Evolutionary conservation across 805 yeast genomes (phyloP).

Genomic region (Candida chilensis): DNA sequence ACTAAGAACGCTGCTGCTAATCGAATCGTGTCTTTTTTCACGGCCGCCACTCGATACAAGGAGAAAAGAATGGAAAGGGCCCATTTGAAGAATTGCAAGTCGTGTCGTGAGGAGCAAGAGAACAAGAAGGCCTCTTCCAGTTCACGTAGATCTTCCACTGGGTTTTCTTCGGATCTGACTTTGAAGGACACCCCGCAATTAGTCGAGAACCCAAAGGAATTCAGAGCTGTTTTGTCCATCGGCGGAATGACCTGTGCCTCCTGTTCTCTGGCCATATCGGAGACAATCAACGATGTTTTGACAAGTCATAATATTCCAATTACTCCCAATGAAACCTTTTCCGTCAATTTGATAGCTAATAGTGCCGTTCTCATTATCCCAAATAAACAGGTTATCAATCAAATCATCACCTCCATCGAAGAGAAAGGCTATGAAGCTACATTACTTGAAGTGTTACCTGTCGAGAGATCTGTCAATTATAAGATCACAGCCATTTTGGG

Average conservation of each 20-base stretch:
- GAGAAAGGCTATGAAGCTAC: constrained; percentile 34
- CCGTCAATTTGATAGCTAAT: constrained; percentile 43
- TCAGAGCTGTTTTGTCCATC: constrained; percentile 44
- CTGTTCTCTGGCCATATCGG: constrained; percentile 19
- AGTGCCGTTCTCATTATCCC: constrained; percentile 45
- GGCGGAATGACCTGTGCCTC: constrained; percentile 35
- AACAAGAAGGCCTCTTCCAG: constrained; percentile 6
- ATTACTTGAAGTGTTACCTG: constrained; percentile 51
- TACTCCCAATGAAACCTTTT: constrained; percentile 16
- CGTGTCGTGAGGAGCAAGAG: constrained; percentile 21
- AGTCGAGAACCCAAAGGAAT: constrained; percentile 12
- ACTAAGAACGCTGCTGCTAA: constrained; percentile 5
- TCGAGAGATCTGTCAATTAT: constrained; percentile 35
- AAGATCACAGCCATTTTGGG: constrained; percentile 55
- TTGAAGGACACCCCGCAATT: constrained; percentile 13
- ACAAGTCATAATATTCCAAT: constrained; percentile 4
- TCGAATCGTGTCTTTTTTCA: constrained; percentile 7
- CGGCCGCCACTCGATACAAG: constrained; percentile 9
- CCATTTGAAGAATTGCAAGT: constrained; percentile 31
- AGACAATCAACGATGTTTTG: constrained; percentile 16
- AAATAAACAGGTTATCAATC: constrained; percentile 34
- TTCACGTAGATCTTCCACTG: constrained; percentile 4
- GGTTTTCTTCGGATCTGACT: constrained; percentile 7
- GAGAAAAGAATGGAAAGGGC: constrained; percentile 9
- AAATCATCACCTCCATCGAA: constrained; percentile 14